Conservation (phyloP, 2,329 filamentous ascomycete genomes). For the Paramyrothecium roridum region DNA sequence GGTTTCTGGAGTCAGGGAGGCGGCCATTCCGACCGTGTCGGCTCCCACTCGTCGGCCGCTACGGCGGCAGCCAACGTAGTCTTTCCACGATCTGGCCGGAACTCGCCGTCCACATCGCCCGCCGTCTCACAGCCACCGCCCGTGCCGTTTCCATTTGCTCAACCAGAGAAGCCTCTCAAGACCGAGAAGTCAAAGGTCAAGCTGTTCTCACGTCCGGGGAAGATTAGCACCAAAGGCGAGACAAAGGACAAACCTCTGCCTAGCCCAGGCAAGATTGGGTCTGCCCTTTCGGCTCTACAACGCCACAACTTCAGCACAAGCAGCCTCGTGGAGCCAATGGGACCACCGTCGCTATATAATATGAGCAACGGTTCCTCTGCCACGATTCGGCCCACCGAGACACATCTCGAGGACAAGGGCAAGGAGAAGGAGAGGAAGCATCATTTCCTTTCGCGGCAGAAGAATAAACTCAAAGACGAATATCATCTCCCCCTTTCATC, state of each 20-base stretch:
- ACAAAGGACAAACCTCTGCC: constrained; percentile 64
- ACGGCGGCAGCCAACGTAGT: constrained; percentile 69
- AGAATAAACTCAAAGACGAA: constrained; percentile 76
- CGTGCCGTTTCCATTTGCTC: constrained; percentile 34
- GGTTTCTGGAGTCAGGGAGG: constrained; percentile 45
- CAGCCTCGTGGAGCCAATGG: constrained; percentile 61
- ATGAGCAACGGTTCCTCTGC: constrained; percentile 74
- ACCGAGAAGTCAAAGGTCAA: constrained; percentile 77
- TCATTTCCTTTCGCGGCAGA: constrained; percentile 75
- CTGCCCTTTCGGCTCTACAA: constrained; percentile 63
- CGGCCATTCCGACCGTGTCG: constrained; percentile 58
- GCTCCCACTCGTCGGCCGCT: constrained; percentile 61
- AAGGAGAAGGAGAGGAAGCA: constrained; percentile 77
- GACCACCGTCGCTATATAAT: constrained; percentile 62
- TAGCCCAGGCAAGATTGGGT: constrained; percentile 69
- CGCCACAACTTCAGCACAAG: constrained; percentile 68
- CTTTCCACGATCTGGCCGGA: constrained; percentile 63
- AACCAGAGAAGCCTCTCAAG: constrained; percentile 55
- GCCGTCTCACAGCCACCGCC: constrained; percentile 29
- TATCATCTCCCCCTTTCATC: constrained; percentile 71
- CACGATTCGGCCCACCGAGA: constrained; percentile 66
- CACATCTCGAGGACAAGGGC: constrained; percentile 39
- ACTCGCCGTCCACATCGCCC: constrained; percentile 41
- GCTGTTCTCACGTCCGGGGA: constrained; percentile 74
- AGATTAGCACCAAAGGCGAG: constrained; percentile 69